phyloP scores from a whole-genome alignment of 768 basidiomycete genomes.

The Pisolithus tinctorius region DNA sequence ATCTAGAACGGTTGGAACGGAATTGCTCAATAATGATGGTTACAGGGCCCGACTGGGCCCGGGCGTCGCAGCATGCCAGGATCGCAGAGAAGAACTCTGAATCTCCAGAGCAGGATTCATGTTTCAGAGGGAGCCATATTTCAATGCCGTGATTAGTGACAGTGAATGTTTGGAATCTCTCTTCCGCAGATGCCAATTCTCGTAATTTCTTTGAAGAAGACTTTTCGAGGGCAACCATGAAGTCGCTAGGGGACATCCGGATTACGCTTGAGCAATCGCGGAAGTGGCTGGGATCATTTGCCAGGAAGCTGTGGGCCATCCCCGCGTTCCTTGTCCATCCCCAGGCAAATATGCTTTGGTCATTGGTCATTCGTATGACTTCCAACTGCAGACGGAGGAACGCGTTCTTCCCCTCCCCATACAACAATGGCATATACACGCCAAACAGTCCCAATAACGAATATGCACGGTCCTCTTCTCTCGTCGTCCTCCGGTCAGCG shows the following conservation, averaged over 20 bases:
- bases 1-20: neutral
- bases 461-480: neutral
- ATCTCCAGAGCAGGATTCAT: too few species aligned
- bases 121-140: too few species aligned
- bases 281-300: neutral
- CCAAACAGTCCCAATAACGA: too few species aligned
- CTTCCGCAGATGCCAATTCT: neutral
- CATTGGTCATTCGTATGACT: too few species aligned
- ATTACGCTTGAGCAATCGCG: too few species aligned
- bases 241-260: neutral
- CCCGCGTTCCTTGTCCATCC: neutral
- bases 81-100: too few species aligned
- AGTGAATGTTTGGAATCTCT: too few species aligned
- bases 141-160: too few species aligned
- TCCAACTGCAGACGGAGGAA: too few species aligned
- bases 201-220: neutral
- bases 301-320: neutral
- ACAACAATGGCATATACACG: too few species aligned
- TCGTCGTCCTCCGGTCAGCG: neutral
- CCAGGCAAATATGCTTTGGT: conserved; percentile 1
- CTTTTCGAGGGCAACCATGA: neutral
- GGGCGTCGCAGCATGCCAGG: too few species aligned
- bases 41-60: neutral
- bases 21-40: neutral
- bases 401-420: too few species aligned